Base-by-base conservation (phyloP, 345 rosid genomes). In the Dipteronia sinensis region DNA sequence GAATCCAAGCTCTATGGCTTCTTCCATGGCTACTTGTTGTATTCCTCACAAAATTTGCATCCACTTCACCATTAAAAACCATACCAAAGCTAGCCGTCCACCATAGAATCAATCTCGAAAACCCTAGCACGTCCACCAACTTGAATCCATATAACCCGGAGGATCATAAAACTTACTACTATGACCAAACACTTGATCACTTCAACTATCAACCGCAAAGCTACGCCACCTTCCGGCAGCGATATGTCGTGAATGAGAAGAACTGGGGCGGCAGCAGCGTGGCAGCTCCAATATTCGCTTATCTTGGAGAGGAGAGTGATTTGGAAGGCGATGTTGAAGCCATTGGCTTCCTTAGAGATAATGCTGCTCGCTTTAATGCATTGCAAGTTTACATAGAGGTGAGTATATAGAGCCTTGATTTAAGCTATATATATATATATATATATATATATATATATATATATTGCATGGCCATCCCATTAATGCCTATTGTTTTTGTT, bases 171-270 rank as follows among this genome's bases (percentile, higher is more conserved):
- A 65, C 77, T 1, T 74, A 22, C 31, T 73, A 69, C 27, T 85
- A 79, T 13, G 20, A 71, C 2, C 83, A 85, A 72, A 82, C 83
- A 15, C 77, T 85, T 2, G 88, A 82, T 65, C 88, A 80, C 70
- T 85, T 82, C 76, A 82, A 77, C 49, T 85, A 73, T 20, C 69
- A 53, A 13, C 78, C 80, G 1, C 74, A 75, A 23, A 82, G 85
- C 20, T 82, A 77, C 4, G 22, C 9, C 12, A 76, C 80, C 3
- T 82, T 80, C 44, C 38, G 10, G 46, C 83, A 82, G 13, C 72
- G 70, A 15, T 85, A 82, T 12, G 62, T 78, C 0, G 6, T 82
- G 13, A 80, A 70, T 51, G 78, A 10, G 25, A 67, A 75, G 80
- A 27, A 80, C 66, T 78, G 83, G 83, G 68, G 73, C 3, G 77